Evolutionary conservation across 2,329 filamentous ascomycete genomes (phyloP).

Genomic region (Lecanicillium sp.): DNA sequence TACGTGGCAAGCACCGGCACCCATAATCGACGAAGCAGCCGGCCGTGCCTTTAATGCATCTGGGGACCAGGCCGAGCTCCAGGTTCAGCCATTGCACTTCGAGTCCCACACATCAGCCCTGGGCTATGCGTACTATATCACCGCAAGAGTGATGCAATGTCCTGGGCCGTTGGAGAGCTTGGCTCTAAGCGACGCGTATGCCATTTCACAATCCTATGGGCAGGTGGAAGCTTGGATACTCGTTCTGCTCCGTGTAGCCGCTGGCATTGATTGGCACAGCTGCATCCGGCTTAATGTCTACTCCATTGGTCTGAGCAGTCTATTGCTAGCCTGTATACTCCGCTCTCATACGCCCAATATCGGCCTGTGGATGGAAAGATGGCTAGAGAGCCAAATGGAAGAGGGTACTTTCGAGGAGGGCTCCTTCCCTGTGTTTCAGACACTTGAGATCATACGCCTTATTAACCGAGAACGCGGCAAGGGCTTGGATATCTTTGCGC

Average conservation of each 20-base stretch:
- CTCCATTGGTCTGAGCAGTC: conserved; percentile 14
- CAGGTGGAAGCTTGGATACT: conserved; percentile 11
- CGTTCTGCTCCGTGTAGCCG: conserved; percentile 15
- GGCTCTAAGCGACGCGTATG: neutral
- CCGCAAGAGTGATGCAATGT: conserved; percentile 10
- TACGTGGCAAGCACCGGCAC: neutral
- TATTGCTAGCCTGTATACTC: conserved; percentile 13
- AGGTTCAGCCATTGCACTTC: conserved; percentile 8
- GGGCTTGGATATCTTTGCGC: conserved; percentile 5
- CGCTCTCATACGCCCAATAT: conserved; percentile 6
- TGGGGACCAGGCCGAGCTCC: neutral
- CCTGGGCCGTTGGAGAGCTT: conserved; percentile 4
- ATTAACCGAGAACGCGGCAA: conserved; percentile 11
- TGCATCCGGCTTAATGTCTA: conserved; percentile 15
- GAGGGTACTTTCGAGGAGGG: conserved; percentile 14
- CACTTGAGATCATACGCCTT: conserved; percentile 9
- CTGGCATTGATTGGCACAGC: conserved; percentile 15
- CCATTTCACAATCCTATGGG: neutral
- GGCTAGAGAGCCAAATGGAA: conserved; percentile 11
- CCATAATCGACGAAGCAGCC: too few species aligned
- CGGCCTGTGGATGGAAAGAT: conserved; percentile 14
- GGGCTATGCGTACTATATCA: conserved; percentile 13
- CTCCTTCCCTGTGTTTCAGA: conserved; percentile 14
- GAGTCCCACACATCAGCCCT: conserved; percentile 11
- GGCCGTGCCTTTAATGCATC: too few species aligned